Evolutionary conservation across 805 yeast genomes (phyloP).

Genomic region (Saturnispora quitensis): DNA sequence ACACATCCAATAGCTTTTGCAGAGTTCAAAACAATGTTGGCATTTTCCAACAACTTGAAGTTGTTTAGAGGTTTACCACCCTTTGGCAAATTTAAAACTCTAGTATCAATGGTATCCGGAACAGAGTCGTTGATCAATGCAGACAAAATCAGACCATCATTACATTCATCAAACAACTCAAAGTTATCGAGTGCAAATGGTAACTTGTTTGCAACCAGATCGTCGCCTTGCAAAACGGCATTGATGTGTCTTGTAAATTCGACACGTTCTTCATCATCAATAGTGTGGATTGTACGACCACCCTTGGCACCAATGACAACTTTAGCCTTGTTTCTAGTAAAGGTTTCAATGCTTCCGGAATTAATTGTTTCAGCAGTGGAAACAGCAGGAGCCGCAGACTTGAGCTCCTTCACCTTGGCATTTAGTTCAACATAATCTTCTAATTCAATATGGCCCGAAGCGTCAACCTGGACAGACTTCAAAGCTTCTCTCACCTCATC

Average conservation of each 20-base stretch:
- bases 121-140: slow-evolving; percentile 95
- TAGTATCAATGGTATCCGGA: slow-evolving; percentile 95
- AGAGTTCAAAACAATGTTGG: slow-evolving; percentile 94
- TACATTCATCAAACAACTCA: slow-evolving; percentile 93
- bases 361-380: not conserved
- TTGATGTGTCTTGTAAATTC: slow-evolving; percentile 96
- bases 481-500: slow-evolving; percentile 92
- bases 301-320: slow-evolving; percentile 80
- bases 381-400: slow-evolving; percentile 15
- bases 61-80: slow-evolving; percentile 75
- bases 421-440: slow-evolving; percentile 86
- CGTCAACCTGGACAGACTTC: slow-evolving; percentile 86
- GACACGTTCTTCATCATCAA: slow-evolving; percentile 92
- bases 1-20: slow-evolving; percentile 99
- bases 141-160: slow-evolving; percentile 89
- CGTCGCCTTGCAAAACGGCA: slow-evolving; percentile 81
- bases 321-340: slow-evolving; percentile 48
- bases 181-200: slow-evolving; percentile 92
- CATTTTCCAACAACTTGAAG: slow-evolving; percentile 94
- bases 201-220: slow-evolving; percentile 70
- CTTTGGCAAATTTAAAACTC: slow-evolving; percentile 87
- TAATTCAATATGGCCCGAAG: slow-evolving; percentile 92
- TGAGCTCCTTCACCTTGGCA: slow-evolving; percentile 62
- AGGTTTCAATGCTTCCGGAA: slow-evolving; percentile 11
- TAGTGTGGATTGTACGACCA: slow-evolving; percentile 83